Base-by-base conservation (phyloP, 129 eudicot genomes). In the Centrapalus pauciflorus region DNA sequence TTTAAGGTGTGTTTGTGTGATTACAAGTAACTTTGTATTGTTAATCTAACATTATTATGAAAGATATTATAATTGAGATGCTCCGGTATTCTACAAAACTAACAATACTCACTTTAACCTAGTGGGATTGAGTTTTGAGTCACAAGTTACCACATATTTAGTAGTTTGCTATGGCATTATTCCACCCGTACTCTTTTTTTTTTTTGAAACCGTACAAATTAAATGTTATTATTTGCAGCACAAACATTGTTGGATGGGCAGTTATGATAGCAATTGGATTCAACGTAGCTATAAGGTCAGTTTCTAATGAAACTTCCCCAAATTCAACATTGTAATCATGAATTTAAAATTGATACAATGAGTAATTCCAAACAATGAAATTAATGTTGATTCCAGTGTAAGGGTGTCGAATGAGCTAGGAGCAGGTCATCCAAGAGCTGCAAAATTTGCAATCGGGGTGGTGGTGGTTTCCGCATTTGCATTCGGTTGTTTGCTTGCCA, bases 321-420 rank as follows among this genome's bases (percentile, higher is more conserved):
- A 68, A 41, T 23, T 41, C 41, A 26, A 29, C 10, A 55, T 1
- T 19, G 14, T 16, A n/a, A 45, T 13, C 17, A n/a, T n/a, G n/a
- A n/a, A n/a, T n/a, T n/a, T n/a, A n/a, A 45, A 45, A 6, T 43
- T 43, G 0, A 13, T 33, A 10, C 50, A 28, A 21, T 13, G 30
- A 38, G 29, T 12, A 2, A 64, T 49, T 20, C 24, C 5, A 16
- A 37, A 9, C n/a, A n/a, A n/a, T n/a, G n/a, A 34, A 7, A 4
- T 8, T 24, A 24, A 69, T 4, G 3, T 8, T 68, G 29, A 5
- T 30, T 78, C 51, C 52, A 82, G 87, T 55, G 87, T 82, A 17
- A 66, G 87, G 57, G 83, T 82, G 3, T 78, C 87, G 13, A 82
- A 82, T 71, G 83, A 82, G 45, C 55, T 82, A 25, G 87, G 87